Conservation (phyloP, 148 eudicot genomes). For the Amaranthus hypochondriacus region DNA sequence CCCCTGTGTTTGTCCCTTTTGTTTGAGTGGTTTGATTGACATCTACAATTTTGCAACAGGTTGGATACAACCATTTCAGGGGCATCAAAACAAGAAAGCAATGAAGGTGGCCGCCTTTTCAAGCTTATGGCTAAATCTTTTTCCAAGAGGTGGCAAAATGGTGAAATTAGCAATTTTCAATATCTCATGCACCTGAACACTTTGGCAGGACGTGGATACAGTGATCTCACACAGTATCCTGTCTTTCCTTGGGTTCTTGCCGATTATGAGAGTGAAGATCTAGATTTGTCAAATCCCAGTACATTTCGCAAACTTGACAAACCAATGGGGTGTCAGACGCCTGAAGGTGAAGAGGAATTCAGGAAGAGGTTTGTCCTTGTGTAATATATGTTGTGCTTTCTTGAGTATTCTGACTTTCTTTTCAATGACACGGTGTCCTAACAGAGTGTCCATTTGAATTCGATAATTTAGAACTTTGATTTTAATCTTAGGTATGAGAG, state of each 20-base stretch:
- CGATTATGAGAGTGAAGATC: slow-evolving; percentile 88
- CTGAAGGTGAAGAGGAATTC: slow-evolving; percentile 94
- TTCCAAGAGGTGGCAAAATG: slow-evolving; percentile 99
- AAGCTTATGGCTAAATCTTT: slow-evolving; percentile 93
- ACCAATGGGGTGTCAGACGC: slow-evolving; percentile 98
- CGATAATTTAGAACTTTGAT: neutral
- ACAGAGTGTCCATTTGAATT: neutral
- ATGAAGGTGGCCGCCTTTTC: slow-evolving; percentile 92
- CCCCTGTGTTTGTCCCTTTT: neutral
- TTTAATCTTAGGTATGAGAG: slow-evolving; percentile 69
- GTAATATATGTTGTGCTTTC: neutral
- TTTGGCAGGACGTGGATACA: slow-evolving; percentile 98
- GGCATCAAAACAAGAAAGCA: slow-evolving; percentile 79
- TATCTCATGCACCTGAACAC: slow-evolving; percentile 99
- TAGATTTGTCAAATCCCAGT: slow-evolving; percentile 66
- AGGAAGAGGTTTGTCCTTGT: slow-evolving; percentile 62
- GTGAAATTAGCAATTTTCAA: slow-evolving; percentile 98
- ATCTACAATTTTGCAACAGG: slow-evolving; percentile 41
- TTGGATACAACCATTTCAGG: slow-evolving; percentile 97
- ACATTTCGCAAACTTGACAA: slow-evolving; percentile 88
- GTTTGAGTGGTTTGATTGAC: neutral
- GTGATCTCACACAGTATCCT: slow-evolving; percentile 99
- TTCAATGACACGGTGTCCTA: neutral
- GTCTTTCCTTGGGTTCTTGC: slow-evolving; percentile 99
- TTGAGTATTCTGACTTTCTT: neutral